Conservation (phyloP, 176 grass and related monocot genomes). For the Hyparrhenia diplandra region DNA sequence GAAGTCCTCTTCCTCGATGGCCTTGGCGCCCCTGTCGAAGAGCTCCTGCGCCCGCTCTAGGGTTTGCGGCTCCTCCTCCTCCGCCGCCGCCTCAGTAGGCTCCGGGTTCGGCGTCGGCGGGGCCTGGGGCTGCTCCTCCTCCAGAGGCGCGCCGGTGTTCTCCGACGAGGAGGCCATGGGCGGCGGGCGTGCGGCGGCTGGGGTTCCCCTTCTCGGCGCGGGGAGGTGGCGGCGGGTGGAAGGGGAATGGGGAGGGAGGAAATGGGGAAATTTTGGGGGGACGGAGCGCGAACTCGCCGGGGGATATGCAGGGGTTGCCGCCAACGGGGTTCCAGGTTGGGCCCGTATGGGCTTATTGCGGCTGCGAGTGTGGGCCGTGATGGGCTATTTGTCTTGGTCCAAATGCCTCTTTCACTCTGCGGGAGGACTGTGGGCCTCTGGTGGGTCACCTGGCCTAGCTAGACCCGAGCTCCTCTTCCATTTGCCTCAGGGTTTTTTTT, state of each 20-base stretch:
- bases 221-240: neutral
- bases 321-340: neutral
- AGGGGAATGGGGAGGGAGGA: neutral
- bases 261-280: constrained; percentile 4
- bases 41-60: constrained; percentile 74
- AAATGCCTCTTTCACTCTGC: neutral
- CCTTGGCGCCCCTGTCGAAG: constrained; percentile 72
- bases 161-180: constrained; percentile 37
- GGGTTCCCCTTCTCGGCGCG: constrained; percentile 2
- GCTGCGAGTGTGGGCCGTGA: too few species aligned
- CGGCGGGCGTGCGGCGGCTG: neutral
- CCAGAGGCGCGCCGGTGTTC: neutral
- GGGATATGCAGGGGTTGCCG: neutral
- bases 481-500: too few species aligned
- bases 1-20: constrained; percentile 84
- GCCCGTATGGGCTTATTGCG: neutral
- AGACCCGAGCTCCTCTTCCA: too few species aligned
- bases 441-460: too few species aligned
- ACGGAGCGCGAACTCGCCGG: constrained; percentile 7
- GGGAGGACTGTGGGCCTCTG: too few species aligned
- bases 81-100: constrained; percentile 25
- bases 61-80: constrained; percentile 35
- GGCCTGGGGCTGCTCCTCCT: neutral
- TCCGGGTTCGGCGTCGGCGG: constrained; percentile 2
- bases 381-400: neutral